phyloP scores from a whole-genome alignment of 768 basidiomycete genomes.

The Termitomyces sp. region DNA sequence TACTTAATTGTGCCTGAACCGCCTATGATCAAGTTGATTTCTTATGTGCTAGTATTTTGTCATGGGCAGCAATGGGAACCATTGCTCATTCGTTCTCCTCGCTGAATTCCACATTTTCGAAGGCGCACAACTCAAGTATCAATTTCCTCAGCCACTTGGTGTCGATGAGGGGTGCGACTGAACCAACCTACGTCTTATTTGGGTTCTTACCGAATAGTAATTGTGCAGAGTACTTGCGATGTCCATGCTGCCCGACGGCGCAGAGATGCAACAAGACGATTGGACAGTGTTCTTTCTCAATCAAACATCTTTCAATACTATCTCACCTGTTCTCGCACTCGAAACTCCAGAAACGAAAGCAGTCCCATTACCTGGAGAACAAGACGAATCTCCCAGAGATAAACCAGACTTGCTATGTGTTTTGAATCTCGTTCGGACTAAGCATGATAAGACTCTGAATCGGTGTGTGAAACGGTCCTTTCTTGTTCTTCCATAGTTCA shows the following conservation, averaged over 20 bases:
- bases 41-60: conserved; percentile 40
- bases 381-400: conserved; percentile 21
- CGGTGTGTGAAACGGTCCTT: conserved; percentile 43
- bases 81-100: conserved; percentile 89
- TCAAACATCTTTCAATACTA: conserved; percentile 86
- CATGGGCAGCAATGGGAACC: conserved; percentile 66
- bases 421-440: conserved; percentile 87
- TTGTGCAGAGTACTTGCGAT: conserved; percentile 79
- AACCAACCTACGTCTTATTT: background rate
- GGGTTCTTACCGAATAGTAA: conserved; percentile 15
- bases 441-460: conserved; percentile 80
- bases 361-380: conserved; percentile 34
- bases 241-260: conserved; percentile 98
- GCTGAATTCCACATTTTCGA: conserved; percentile 99
- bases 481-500: background rate
- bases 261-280: conserved; percentile 90
- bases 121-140: conserved; percentile 90
- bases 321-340: conserved; percentile 76
- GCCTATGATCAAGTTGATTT: background rate
- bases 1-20: conserved; percentile 1
- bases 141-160: conserved; percentile 93
- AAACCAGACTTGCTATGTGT: conserved; percentile 75
- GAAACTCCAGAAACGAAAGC: conserved; percentile 50
- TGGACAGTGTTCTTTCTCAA: conserved; percentile 99
- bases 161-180: conserved; percentile 84